Base-by-base conservation (phyloP, 1,284 basidiomycete species). In the Bjerkandera adusta region DNA sequence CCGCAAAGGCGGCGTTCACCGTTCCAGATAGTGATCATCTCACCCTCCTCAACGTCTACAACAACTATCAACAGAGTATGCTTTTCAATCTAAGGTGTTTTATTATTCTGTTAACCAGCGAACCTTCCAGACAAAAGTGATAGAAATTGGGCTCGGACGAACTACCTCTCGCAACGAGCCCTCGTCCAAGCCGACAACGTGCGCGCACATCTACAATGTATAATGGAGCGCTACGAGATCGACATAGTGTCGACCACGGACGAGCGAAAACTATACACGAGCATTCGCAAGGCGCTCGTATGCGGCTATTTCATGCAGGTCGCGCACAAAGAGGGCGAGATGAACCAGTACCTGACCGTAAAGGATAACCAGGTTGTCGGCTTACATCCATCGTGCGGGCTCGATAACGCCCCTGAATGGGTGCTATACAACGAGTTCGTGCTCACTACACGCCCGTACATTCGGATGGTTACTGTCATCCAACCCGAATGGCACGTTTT, bases 291-390 rank as follows among this genome's bases (percentile, higher is more conserved):
- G 67, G 86, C 89, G 1, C 75, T 99, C 36, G 87, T 92, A 0
- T 91, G 88, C 61, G 96, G 95, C 0, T 99, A 93, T 77, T 99
- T 99, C 71, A 97, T 97, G 96, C 96, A 98, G 65, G 85, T 96
- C 6, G 96, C 95, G 4, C 93, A 97, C 68, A 92, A 92, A 65
- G 91, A 94, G 61, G 92, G 92, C n/a, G 89, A 92, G 59, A 93
- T 92, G 71, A 83, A 83, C 3, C 78, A 73, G 49, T 95, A 95
- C 65, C 62, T 85, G 54, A 98, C 94, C 0, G 84, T 97, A 54
- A 98, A 97, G 70, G 94, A 98, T 64, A 92, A 95, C 61, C 92
- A 95, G 71, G 80, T 91, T 34, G 95, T 98, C 5, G 75, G 74
- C n/a, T 73, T 98, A n/a, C 96, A 99, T 65, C 92, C 96, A 5